Conservation (phyloP, 768 basidiomycete genomes). For the Kwoniella bestiolae region DNA sequence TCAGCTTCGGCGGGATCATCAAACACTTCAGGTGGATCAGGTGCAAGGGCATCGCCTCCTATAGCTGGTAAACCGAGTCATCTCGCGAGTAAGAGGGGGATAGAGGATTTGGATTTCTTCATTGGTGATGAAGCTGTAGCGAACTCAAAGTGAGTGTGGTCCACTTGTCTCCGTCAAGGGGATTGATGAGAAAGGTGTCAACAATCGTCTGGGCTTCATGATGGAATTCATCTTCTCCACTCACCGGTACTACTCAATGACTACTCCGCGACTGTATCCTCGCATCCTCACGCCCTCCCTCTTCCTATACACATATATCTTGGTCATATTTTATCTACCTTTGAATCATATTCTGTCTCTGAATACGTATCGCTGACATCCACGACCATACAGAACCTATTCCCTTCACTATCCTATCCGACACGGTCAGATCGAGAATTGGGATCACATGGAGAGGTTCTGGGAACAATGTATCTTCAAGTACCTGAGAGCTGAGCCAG, state of each 20-base stretch:
- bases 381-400: conserved; percentile 70
- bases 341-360: no score
- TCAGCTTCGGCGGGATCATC: conserved; percentile 61
- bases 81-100: conserved; percentile 92
- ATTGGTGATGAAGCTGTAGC: conserved; percentile 98
- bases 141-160: conserved; percentile 74
- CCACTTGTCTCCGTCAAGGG: no score
- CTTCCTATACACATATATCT: no score
- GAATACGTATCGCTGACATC: no score
- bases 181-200: no score
- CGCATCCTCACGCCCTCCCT: background rate
- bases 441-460: conserved; percentile 89
- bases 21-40: conserved; percentile 56
- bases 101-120: conserved; percentile 99
- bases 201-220: no score
- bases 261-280: no score
- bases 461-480: conserved; percentile 99
- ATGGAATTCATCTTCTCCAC: no score
- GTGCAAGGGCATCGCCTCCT: conserved; percentile 60
- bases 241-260: no score
- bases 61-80: conserved; percentile 84
- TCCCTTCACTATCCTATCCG: conserved; percentile 94
- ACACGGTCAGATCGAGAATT: conserved; percentile 95
- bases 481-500: conserved; percentile 95
- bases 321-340: no score